These are phyloP conservation scores for Diaporthe aspalathi DNA, from an alignment of 2,329 filamentous ascomycete species.

Conservation along the genomic window DNA sequence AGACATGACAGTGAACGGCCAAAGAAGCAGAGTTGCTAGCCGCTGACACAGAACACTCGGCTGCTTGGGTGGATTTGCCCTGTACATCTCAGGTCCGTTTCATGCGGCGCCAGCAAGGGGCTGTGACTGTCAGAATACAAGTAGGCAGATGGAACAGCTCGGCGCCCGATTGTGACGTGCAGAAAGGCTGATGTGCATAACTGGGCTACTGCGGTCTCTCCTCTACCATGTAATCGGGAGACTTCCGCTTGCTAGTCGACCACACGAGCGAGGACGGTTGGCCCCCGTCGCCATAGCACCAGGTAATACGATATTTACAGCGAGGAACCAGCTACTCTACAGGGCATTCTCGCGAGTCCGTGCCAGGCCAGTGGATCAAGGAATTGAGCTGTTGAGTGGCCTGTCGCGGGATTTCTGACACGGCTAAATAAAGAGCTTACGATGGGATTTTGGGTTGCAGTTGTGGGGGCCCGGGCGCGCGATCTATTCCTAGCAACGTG, in stretches of 20 bases:
- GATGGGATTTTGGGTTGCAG: neutral
- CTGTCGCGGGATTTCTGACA: slow-evolving; percentile 14
- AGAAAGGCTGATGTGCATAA: slow-evolving; percentile 23
- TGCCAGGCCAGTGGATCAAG: neutral
- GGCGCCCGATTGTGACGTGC: slow-evolving; percentile 28
- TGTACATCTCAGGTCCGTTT: neutral
- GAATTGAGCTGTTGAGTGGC: neutral
- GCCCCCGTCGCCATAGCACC: neutral
- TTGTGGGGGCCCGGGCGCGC: neutral
- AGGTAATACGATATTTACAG: neutral
- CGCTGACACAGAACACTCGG: neutral
- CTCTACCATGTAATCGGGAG: neutral
- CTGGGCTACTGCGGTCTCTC: slow-evolving; percentile 26
- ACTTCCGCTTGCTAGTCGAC: neutral
- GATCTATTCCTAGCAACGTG: neutral
- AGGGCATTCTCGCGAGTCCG: neutral
- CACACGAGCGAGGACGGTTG: neutral
- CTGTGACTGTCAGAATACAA: neutral
- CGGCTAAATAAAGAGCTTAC: neutral
- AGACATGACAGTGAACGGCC: too few relatives aligned
- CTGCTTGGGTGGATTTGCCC: neutral
- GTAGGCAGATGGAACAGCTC: slow-evolving; percentile 6
- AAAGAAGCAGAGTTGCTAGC: neutral
- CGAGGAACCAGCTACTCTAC: neutral
- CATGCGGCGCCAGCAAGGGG: neutral